Percentiles rank a stretch among this genome's conserved stretches.
Conservation (phyloP, 2,329 filamentous ascomycete genomes). For the Tolypocladium ophioglossoides region DNA sequence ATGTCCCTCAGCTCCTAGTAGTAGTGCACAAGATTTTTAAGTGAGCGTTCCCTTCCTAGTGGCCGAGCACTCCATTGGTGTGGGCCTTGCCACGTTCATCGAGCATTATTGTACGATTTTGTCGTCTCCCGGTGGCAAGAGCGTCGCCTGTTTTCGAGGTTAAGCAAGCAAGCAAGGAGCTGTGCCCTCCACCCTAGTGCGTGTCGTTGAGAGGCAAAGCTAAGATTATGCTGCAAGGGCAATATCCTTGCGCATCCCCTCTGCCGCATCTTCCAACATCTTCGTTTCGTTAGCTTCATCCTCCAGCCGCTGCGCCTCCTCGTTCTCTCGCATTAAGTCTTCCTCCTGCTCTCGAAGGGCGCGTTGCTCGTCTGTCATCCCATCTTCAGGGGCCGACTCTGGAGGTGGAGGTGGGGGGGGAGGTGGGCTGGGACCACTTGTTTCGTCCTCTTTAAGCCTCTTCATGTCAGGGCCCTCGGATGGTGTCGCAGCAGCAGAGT, state of each 20-base stretch:
- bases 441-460: constrained; percentile 37
- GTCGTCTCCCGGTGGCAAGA: not conserved
- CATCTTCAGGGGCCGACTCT: constrained; percentile 23
- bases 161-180: not conserved
- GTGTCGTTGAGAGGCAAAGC: not conserved
- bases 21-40: not conserved
- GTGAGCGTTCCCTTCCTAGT: not conserved
- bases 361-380: constrained; percentile 30
- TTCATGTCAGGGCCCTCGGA: constrained; percentile 47
- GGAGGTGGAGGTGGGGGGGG: constrained; percentile 38
- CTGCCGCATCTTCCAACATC: constrained; percentile 13
- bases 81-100: not conserved
- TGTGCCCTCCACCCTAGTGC: not conserved
- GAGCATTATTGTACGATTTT: not conserved
- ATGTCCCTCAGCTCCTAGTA: not conserved
- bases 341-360: constrained; percentile 39
- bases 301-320: constrained; percentile 41
- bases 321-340: constrained; percentile 40
- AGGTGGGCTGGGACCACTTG: constrained; percentile 26
- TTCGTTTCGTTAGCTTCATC: constrained; percentile 30
- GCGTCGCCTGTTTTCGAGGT: not conserved
- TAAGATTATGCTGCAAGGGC: constrained; percentile 6
- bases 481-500: constrained; percentile 35
- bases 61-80: not conserved
- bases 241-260: constrained; percentile 12